These are phyloP conservation scores for Amphirosellinia nigrospora DNA, from an alignment of 495 filamentous ascomycete species.

Conservation along the genomic window DNA sequence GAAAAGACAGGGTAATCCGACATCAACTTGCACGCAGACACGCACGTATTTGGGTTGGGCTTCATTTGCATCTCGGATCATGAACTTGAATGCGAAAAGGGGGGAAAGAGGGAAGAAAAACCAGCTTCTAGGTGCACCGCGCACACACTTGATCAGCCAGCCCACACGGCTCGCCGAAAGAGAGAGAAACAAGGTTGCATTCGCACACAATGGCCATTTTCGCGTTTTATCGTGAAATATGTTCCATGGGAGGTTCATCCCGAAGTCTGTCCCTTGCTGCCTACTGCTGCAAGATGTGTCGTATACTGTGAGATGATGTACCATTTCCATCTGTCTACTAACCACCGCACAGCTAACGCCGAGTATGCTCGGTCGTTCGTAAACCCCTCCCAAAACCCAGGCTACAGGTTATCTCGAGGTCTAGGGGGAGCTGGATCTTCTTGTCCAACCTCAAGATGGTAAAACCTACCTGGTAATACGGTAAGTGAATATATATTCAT, in stretches of 20 bases:
- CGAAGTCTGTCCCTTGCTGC: slow-evolving; percentile 51
- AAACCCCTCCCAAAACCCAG: neutral
- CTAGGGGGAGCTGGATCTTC: neutral
- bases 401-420: neutral
- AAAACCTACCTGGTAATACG: neutral
- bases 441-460: neutral
- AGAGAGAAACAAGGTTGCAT: slow-evolving; percentile 47
- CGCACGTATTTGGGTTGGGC: slow-evolving; percentile 15
- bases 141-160: slow-evolving; percentile 26
- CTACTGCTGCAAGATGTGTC: slow-evolving; percentile 21
- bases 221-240: slow-evolving; percentile 62
- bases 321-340: slow-evolving; percentile 9
- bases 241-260: slow-evolving; percentile 68
- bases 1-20: slow-evolving; percentile 4
- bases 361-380: neutral
- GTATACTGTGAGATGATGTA: slow-evolving; percentile 19
- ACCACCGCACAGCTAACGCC: slow-evolving; percentile 1
- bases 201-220: slow-evolving; percentile 65
- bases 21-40: slow-evolving; percentile 2
- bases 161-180: slow-evolving; percentile 16
- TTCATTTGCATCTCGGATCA: slow-evolving; percentile 10
- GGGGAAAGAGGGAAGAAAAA: neutral
- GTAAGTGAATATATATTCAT: slow-evolving; percentile 21
- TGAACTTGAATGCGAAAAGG: slow-evolving; percentile 12
- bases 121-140: slow-evolving; percentile 37